Percentiles rank a stretch among this genome's conserved stretches.
phyloP scores from a whole-genome alignment of 805 yeast species.

The Henningerozyma blattae region DNA sequence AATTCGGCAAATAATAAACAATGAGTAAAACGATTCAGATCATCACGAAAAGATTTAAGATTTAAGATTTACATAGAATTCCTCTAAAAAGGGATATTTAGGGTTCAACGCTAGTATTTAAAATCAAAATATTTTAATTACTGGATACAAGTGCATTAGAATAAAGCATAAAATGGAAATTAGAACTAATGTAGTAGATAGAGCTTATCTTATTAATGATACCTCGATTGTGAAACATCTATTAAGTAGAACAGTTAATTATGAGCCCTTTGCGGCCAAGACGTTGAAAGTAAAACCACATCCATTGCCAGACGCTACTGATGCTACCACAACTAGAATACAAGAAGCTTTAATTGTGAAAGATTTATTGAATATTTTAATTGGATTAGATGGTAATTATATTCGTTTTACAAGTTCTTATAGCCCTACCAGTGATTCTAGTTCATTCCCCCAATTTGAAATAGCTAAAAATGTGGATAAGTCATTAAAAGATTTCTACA shows the following conservation, averaged over 20 bases:
- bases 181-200: too few relatives aligned
- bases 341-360: slow-evolving; percentile 66
- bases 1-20: too few relatives aligned
- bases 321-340: slow-evolving; percentile 25
- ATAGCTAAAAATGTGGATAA: slow-evolving; percentile 64
- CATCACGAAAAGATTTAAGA: too few relatives aligned
- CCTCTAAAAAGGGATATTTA: too few relatives aligned
- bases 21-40: too few relatives aligned
- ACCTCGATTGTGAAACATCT: slow-evolving; percentile 16
- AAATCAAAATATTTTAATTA: too few relatives aligned
- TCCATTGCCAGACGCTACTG: slow-evolving; percentile 28
- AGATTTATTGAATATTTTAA: slow-evolving; percentile 56
- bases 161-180: too few relatives aligned
- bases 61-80: too few relatives aligned
- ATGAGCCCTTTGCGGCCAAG: slow-evolving; percentile 24
- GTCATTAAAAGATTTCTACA: slow-evolving; percentile 41
- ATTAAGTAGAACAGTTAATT: slow-evolving; percentile 21
- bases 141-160: too few relatives aligned
- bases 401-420: slow-evolving; percentile 56
- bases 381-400: slow-evolving; percentile 70
- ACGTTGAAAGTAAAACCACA: slow-evolving; percentile 28
- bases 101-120: too few relatives aligned
- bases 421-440: slow-evolving; percentile 29
- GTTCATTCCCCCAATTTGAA: slow-evolving; percentile 48
- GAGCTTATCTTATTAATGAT: too few relatives aligned